phyloP scores from a whole-genome alignment of 2,329 filamentous ascomycete genomes.

The Coniochaeta sp. region DNA sequence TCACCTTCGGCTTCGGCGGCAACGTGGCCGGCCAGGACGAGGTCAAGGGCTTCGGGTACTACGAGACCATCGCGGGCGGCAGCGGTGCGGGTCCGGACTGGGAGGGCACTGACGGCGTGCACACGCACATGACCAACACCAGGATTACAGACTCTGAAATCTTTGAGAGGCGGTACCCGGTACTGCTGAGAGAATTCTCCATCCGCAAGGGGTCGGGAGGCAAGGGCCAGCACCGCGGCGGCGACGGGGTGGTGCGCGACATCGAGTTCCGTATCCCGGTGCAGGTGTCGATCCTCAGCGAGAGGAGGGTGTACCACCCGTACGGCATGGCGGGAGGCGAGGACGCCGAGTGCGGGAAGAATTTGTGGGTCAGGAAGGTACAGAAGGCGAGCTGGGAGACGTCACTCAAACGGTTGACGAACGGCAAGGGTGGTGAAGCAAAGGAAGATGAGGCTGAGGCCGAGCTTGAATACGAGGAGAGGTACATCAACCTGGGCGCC shows the following conservation, averaged over 20 bases:
- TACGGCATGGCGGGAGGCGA: constrained; percentile 81
- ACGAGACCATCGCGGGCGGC: constrained; percentile 77
- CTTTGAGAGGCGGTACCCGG: constrained; percentile 69
- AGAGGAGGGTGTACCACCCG: constrained; percentile 67
- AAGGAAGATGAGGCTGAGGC: constrained; percentile 21
- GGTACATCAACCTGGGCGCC: constrained; percentile 64
- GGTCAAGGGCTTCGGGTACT: constrained; percentile 76
- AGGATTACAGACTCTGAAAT: constrained; percentile 75
- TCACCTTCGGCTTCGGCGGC: constrained; percentile 77
- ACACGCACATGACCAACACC: constrained; percentile 82
- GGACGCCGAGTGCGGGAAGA: constrained; percentile 70
- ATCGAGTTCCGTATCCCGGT: constrained; percentile 76
- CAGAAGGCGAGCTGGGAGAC: constrained; percentile 45
- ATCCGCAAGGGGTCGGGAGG: constrained; percentile 58
- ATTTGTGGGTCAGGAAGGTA: constrained; percentile 78
- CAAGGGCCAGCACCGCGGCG: constrained; percentile 58
- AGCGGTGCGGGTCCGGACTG: constrained; percentile 65
- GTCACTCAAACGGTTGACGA: constrained; percentile 29
- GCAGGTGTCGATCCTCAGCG: constrained; percentile 71
- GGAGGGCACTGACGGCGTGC: constrained; percentile 69
- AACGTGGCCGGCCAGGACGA: constrained; percentile 48
- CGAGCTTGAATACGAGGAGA: constrained; percentile 43
- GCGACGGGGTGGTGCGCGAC: constrained; percentile 69
- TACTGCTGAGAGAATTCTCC: constrained; percentile 62
- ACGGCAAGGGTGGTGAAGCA: constrained; percentile 9